Evolutionary conservation across 345 rosid species (phyloP), one percentile per base, ranked within the genome.

Genomic region (Cardamine occulta): DNA sequence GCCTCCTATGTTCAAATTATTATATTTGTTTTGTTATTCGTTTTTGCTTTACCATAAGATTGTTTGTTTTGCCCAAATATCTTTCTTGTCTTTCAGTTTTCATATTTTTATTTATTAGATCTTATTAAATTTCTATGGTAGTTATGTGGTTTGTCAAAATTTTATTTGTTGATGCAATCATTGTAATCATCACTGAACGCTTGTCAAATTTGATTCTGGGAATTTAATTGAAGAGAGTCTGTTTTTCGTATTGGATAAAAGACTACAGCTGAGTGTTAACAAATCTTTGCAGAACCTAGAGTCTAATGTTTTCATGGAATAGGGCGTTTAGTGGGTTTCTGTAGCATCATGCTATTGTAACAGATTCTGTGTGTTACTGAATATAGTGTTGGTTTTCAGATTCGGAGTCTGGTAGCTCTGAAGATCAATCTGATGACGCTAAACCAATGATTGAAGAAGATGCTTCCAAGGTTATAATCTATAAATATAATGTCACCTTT

Each of bases 401-500:
- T 81, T 85, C 92, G 28, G 96, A 84, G 15, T 78, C 88, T 64
- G 80, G 84, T 66, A 75, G 86, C 77, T 85, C 91, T 56, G 91
- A 87, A 48, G 83, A 85, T 81, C 92, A 80, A 71, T 77, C 85
- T 18, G 84, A 68, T 68, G 80, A 77, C 49, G 85, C 83, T 59
- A 84, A 84, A 84, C 85, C 76, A 63, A 70, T 80, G 55, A 74
- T 73, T 79, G 81, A 79, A 23, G 74, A 47, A 18, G 78, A 72
- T 61, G 70, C 72, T 49, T 57, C 83, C 35, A 82, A 81, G 93
- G 96, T 93, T 93, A 32, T 57, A 31, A 47, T 70, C 87, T 87
- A 34, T 61, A 24, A 24, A 24, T 24, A 2, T 24, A 19, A 18
- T 35, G 24, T 52, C 52, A 53, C 23, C 35, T 52, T 60, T 60